phyloP scores from a whole-genome alignment of 176 grass and related monocot species.

The Bonia amplexicaulis region DNA sequence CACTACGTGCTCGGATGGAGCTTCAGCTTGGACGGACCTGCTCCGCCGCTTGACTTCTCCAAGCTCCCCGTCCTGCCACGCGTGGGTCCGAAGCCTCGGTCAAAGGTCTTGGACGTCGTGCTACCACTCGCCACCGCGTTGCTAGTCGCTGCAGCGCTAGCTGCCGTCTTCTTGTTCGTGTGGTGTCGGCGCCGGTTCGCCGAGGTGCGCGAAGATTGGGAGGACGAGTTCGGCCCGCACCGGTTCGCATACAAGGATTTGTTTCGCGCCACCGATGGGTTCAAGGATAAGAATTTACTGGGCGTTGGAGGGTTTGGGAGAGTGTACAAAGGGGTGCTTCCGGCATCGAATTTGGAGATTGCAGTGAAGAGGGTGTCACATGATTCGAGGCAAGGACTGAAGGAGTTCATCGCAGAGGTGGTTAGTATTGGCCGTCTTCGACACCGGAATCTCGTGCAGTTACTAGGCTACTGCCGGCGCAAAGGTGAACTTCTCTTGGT shows the following conservation, averaged over 20 bases:
- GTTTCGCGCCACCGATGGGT: conserved; percentile 28
- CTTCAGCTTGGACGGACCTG: conserved; percentile 12
- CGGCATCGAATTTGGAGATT: background rate
- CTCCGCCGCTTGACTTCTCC: background rate
- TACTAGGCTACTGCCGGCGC: conserved; percentile 20
- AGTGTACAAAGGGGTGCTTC: conserved; percentile 18
- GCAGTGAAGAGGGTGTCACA: conserved; percentile 30
- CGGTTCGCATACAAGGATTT: conserved; percentile 32
- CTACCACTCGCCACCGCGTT: background rate
- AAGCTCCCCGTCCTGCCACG: conserved; percentile 13
- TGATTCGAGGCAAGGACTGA: conserved; percentile 14
- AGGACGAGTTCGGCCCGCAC: conserved; percentile 14
- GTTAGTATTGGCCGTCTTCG: conserved; percentile 23
- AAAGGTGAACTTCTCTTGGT: conserved; percentile 29
- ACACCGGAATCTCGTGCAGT: conserved; percentile 8
- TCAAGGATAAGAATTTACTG: conserved; percentile 1
- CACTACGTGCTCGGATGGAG: conserved; percentile 45
- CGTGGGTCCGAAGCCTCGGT: background rate
- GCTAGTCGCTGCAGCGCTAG: background rate
- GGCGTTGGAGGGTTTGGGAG: conserved; percentile 33
- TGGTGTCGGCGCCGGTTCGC: background rate
- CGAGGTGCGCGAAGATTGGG: conserved; percentile 35
- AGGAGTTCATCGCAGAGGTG: conserved; percentile 33
- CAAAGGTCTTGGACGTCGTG: background rate
- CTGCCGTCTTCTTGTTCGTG: background rate